Conservation (phyloP, 768 basidiomycete species). For the Mycena epipterygia region DNA sequence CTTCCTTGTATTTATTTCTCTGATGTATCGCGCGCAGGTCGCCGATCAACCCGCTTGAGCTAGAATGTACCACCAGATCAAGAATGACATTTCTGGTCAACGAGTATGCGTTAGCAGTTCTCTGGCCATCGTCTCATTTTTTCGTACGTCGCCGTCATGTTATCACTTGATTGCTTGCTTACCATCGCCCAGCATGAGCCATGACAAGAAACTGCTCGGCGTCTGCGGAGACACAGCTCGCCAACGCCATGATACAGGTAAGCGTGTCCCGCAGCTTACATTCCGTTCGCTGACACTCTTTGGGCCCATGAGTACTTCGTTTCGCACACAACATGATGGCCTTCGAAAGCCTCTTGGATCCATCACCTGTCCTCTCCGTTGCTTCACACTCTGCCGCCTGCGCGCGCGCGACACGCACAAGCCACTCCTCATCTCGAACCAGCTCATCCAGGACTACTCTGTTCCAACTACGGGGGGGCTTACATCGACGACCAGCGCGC, state of each 20-base stretch:
- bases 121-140: constrained; percentile 94
- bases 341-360: constrained; percentile 98
- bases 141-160: constrained; percentile 71
- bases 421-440: constrained; percentile 92
- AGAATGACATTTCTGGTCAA: constrained; percentile 99
- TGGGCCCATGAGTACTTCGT: constrained; percentile 99
- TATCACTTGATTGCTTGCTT: neutral
- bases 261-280: constrained; percentile 28
- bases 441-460: constrained; percentile 93
- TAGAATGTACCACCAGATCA: constrained; percentile 99
- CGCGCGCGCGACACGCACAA: constrained; percentile 96
- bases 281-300: constrained; percentile 15
- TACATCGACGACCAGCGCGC: too few species aligned
- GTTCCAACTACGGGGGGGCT: too few species aligned
- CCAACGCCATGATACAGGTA: constrained; percentile 98
- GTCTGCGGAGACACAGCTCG: constrained; percentile 95
- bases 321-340: constrained; percentile 99
- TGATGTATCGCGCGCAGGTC: constrained; percentile 81
- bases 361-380: constrained; percentile 98
- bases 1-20: neutral
- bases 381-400: constrained; percentile 97
- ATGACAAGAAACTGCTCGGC: constrained; percentile 94
- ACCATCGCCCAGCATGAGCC: constrained; percentile 81
- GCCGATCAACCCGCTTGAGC: constrained; percentile 95
- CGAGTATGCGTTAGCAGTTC: constrained; percentile 91